Evolutionary conservation across 2,329 filamentous ascomycete genomes (phyloP).

Genomic region (Sphaerulina musiva): DNA sequence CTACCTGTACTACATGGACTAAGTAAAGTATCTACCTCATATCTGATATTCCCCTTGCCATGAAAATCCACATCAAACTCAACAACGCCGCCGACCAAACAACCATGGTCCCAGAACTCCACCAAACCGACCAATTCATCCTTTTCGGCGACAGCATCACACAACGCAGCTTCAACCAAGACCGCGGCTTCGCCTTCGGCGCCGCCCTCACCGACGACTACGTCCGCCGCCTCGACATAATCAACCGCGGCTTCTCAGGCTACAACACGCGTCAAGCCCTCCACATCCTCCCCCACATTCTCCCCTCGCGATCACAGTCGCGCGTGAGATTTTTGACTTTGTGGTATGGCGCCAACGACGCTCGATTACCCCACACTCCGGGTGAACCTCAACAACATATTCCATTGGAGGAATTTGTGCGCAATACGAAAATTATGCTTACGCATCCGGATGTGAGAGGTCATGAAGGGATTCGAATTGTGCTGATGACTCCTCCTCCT

Average conservation of each 20-base stretch:
- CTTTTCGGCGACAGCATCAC: conserved; percentile 89
- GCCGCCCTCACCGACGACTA: conserved; percentile 64
- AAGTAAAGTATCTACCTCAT: not conserved
- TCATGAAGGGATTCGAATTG: conserved; percentile 61
- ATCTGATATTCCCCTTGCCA: not conserved
- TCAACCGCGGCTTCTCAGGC: conserved; percentile 80
- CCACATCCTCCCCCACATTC: conserved; percentile 60
- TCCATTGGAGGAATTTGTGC: conserved; percentile 65
- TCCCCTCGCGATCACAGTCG: conserved; percentile 58
- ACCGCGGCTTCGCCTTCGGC: conserved; percentile 64
- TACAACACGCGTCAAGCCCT: conserved; percentile 76
- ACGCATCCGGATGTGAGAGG: conserved; percentile 61
- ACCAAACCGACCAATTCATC: conserved; percentile 45
- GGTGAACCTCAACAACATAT: conserved; percentile 64
- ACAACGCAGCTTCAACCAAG: conserved; percentile 56
- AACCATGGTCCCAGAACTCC: conserved; percentile 1
- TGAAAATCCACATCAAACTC: conserved; percentile 5
- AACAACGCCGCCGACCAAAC: not conserved
- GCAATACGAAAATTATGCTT: conserved; percentile 66
- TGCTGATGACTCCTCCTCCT: conserved; percentile 73
- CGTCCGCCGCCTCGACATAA: conserved; percentile 69
- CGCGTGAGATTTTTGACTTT: conserved; percentile 56
- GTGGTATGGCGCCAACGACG: conserved; percentile 86
- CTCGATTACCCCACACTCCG: conserved; percentile 57
- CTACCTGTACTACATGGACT: no score